Conservation (phyloP, 768 basidiomycete species). For the Mycena chlorophos region DNA sequence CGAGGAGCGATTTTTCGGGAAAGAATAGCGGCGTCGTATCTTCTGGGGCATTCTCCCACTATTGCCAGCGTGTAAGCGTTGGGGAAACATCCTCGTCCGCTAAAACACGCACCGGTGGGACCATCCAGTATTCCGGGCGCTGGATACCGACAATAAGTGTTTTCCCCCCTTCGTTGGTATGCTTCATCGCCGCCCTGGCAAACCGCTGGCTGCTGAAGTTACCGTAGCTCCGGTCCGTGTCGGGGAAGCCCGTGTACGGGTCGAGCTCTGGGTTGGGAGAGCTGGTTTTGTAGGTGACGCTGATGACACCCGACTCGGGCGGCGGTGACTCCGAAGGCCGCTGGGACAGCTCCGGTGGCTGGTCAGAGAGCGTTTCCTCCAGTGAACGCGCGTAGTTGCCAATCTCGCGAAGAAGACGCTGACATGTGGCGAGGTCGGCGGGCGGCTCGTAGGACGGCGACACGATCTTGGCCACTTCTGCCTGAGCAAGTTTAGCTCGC, state of each 20-base stretch:
- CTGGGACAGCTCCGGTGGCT: background rate
- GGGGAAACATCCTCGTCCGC: background rate
- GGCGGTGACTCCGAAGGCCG: background rate
- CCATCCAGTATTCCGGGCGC: conserved; percentile 20
- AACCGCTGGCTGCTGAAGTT: conserved; percentile 10
- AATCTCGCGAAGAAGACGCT: background rate
- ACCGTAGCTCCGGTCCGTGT: background rate
- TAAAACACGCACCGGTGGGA: conserved; percentile 9
- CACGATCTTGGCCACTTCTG: background rate
- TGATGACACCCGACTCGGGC: background rate
- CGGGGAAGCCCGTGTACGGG: background rate
- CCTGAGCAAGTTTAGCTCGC: background rate
- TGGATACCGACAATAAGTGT: conserved; percentile 2
- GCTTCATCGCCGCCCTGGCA: conserved; percentile 2
- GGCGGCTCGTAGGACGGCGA: background rate
- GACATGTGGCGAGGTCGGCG: background rate
- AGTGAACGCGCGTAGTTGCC: background rate
- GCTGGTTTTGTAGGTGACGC: background rate
- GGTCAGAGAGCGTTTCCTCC: background rate
- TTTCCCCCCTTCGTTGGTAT: background rate
- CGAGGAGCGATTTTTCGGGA: conserved; percentile 51
- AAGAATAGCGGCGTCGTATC: conserved; percentile 34
- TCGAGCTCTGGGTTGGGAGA: background rate
- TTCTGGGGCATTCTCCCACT: conserved; percentile 39
- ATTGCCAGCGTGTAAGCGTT: too few species aligned